Evolutionary conservation across 2,329 filamentous ascomycete genomes (phyloP), one percentile per base, ranked within the genome.

Genomic region (Penicillium sp.): DNA sequence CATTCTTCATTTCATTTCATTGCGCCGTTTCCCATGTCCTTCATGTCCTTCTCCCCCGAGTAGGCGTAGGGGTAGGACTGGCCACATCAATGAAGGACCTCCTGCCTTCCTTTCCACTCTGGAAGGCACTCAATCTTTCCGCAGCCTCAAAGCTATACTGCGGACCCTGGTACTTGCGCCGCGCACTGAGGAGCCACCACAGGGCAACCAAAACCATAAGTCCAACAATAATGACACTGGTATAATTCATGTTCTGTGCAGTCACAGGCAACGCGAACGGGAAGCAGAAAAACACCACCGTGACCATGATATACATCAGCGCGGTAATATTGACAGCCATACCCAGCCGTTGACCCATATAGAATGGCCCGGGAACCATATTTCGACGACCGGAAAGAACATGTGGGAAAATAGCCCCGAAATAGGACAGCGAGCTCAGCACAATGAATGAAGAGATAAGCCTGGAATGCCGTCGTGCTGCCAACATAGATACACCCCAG

Each of bases 401-500:
- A 50, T 80, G 75, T 0, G 79, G 78, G 1, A 86, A 64, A 44
- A 87, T 81, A 6, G 81, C 80, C 0, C 79, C 78, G 2, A 84
- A 69, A 60, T 84, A 87, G 0, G 79, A 82, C 8, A 77, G 59
- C 0, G 76, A 76, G 3, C 70, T 69, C 0, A 82, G 69, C 11
- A 82, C 72, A 42, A 80, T 74, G 60, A 80, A 82, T 0, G 72
- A 76, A 8, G 80, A 80, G 6, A 86, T 77, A 22, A 87, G 83
- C 83, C 34, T 79, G 77, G 67, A 87, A 87, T 0, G 84, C 84
- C 0, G 81, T 83, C 1, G 73, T 76, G 49, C 74, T 81, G n/a
- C 79, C 83, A 1, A 87, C 75, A 53, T 85, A 86, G 36, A 87
- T 81, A 34, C 73, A 74, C 0, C 81, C 82, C 0, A 87, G 69